Evolutionary conservation across 176 grass and related monocot genomes (phyloP), one percentile per base, ranked within the genome.

Genomic region (Triticum urartu): DNA sequence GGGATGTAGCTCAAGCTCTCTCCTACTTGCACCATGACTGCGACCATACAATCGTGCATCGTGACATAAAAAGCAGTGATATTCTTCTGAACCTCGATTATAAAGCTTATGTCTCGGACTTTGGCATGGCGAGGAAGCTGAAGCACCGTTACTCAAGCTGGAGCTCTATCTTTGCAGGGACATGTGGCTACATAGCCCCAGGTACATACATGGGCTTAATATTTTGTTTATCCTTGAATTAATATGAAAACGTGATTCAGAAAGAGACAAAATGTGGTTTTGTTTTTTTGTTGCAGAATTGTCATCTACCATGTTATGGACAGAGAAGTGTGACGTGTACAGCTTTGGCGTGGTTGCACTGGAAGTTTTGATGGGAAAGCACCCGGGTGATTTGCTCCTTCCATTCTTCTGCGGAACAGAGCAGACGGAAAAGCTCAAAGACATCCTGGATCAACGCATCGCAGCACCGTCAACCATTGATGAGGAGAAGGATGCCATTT

Each of bases 151-250:
- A 14, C 22, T 84, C 85, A 6, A 83, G 86, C 56, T 88, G 71
- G 79, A 91, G 77, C 20, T 81, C 52, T 1, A 72, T 84, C 38
- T 71, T 84, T 77, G 82, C 64, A 6, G 86, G 86, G 5, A 85
- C 90, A 52, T 87, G 48, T 69, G 85, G 85, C 9, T 91, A 84
- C 11, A 84, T 84, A n/a, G 68, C 85, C 5, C 85, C 82, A 66
- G 82, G 86, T 91, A 80, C 20, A 0, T 47, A 47, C 0, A 5
- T 47, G 11, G 1, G 39, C 8, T 42, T 42, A 42, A 42, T 30
- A 30, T 30, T 30, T 30, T 30, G 28, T 30, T 30, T 30, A 30
- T 30, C 28, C 28, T 30, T 30, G 2, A 30, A 30, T 30, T 30
- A 30, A 30, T 2, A 10, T 7, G 3, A 24, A 6, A 30, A 59